Evolutionary conservation across 345 rosid species (phyloP), one percentile per base, ranked within the genome.

Genomic region (Excoecaria cochinchinensis): DNA sequence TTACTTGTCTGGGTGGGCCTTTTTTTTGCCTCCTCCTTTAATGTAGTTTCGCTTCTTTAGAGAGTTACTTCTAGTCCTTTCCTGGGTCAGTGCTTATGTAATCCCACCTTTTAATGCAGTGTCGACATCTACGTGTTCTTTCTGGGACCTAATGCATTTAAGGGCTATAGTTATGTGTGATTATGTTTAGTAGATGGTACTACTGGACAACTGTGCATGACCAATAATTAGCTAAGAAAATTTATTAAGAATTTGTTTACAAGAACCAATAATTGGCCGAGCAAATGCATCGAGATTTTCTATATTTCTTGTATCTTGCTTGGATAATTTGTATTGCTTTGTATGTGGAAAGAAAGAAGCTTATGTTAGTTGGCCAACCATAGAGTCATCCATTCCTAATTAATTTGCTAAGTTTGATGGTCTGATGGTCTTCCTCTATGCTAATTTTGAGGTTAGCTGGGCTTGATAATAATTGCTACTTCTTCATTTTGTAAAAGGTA

Each of bases 331-430:
- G 73, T 31, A 31, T 31, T 31, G 31, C 31, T 31, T 31, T 31
- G 31, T 31, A 31, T 31, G 31, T 81, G 78, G 75, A 79, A 82
- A 85, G 77, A 70, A 69, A 80, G 88, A 83, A 88, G 74, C 79
- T 77, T 77, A 70, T 82, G 80, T 84, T 87, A 79, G 90, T 86
- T 89, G 84, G 84, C 84, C 91, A 84, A 87, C 84, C 73, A 7
- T 74, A 81, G 74, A 67, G 51, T 74, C 51, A 38, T 57, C 73
- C 63, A 63, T 78, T 75, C 76, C 68, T 68, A 47, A 48, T 58
- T 39, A 38, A 40, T 53, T 52, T 74, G 69, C 24, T 7, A 24
- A 6, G 50, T 64, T 64, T 39, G 55, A 56, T 77, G 66, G 67
- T 59, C 53, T 44, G 70, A 24, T 52, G 39, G 56, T 52, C 70